A percentile compares a stretch with the other conserved stretches of the same genome.
Evolutionary conservation across 2,329 filamentous ascomycete genomes (phyloP).

Genomic region (Fonsecaea pedrosoi): DNA sequence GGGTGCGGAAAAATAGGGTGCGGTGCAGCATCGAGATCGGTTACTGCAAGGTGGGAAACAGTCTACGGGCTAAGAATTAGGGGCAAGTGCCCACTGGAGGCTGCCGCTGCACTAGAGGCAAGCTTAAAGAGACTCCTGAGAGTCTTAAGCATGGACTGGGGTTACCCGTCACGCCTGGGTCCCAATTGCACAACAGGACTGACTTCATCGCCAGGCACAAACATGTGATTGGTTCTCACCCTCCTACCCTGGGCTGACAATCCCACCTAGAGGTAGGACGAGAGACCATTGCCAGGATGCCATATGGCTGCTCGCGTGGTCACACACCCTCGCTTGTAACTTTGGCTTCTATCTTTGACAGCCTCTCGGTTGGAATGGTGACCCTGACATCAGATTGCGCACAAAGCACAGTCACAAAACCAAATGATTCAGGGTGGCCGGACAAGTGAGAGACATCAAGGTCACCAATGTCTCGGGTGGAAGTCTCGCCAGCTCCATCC

Average conservation of each 20-base stretch:
- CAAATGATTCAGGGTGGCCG: neutral
- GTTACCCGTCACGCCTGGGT: neutral
- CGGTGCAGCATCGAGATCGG: constrained; percentile 4
- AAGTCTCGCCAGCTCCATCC: constrained; percentile 2
- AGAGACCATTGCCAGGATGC: constrained; percentile 11
- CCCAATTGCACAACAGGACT: constrained; percentile 8
- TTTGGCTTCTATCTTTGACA: constrained; percentile 9
- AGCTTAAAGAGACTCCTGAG: constrained; percentile 23
- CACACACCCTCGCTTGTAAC: constrained; percentile 16
- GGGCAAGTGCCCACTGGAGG: constrained; percentile 20
- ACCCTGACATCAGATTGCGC: neutral
- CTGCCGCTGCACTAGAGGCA: constrained; percentile 20
- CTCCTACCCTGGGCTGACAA: constrained; percentile 27
- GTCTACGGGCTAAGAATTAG: constrained; percentile 19
- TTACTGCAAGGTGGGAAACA: constrained; percentile 12
- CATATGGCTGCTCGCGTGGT: constrained; percentile 17
- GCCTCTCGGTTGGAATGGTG: constrained; percentile 3
- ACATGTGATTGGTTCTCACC: constrained; percentile 34
- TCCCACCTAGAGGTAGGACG: neutral
- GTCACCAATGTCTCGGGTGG: constrained; percentile 20
- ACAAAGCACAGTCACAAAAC: constrained; percentile 2
- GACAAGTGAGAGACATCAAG: neutral
- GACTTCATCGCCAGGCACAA: constrained; percentile 26
- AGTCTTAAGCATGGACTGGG: constrained; percentile 6
- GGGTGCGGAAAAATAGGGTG: constrained; percentile 21